Percentiles rank a stretch among this genome's conserved stretches.
These are phyloP conservation scores for Encephalitozoon hellem DNA, from an alignment of 371 early-diverging fungal genomes.

Conservation along the genomic window DNA sequence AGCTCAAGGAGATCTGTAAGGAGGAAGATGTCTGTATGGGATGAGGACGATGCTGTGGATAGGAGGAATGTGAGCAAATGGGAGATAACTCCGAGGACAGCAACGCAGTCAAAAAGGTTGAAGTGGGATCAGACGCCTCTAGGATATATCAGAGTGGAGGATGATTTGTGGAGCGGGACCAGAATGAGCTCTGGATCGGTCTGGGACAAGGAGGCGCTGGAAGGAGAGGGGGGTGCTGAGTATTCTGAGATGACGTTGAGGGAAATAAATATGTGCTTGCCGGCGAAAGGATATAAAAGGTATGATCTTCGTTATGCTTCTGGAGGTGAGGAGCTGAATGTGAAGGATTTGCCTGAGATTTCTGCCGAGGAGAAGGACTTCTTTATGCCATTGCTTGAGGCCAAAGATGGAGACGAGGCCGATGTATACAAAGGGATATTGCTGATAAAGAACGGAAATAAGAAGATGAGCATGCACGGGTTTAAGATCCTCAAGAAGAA, in stretches of 20 bases:
- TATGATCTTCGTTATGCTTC: neutral
- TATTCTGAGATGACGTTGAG: neutral
- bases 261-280: constrained; percentile 3
- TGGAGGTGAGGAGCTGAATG: neutral
- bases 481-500: neutral
- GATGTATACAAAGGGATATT: constrained; percentile 2
- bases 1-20: no score
- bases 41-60: neutral
- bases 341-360: neutral
- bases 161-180: neutral
- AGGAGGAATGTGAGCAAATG: neutral
- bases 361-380: neutral
- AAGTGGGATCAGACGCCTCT: constrained; percentile 26
- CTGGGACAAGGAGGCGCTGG: neutral
- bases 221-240: neutral
- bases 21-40: neutral
- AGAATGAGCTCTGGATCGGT: neutral
- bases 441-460: neutral
- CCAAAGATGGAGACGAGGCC: neutral
- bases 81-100: constrained; percentile 9
- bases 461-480: neutral
- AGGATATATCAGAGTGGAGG: constrained; percentile 2
- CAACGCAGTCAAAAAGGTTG: constrained; percentile 12
- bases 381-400: neutral
- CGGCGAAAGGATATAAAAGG: neutral